phyloP scores from a whole-genome alignment of 1,139 yeast species.

The Yamadazyma aaseri region DNA sequence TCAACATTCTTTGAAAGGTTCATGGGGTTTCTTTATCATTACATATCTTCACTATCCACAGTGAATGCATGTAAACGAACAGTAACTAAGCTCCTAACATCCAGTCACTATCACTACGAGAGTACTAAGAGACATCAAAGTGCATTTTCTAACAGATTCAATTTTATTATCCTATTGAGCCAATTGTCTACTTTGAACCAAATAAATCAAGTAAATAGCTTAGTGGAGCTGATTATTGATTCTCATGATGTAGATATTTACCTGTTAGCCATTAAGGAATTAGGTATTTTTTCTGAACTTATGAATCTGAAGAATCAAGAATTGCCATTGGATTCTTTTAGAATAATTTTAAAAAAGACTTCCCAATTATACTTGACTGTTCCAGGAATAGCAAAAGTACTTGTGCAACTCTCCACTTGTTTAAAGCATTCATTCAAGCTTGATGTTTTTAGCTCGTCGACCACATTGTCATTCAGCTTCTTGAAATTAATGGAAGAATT shows the following conservation, averaged over 20 bases:
- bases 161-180: slow-evolving; percentile 32
- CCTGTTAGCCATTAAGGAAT: slow-evolving; percentile 24
- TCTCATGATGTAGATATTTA: slow-evolving; percentile 27
- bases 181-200: slow-evolving; percentile 38
- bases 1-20: slow-evolving; percentile 38
- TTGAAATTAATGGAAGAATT: slow-evolving; percentile 7
- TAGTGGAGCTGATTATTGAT: slow-evolving; percentile 23
- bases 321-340: slow-evolving; percentile 24
- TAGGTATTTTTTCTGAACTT: slow-evolving; percentile 23
- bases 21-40: slow-evolving; percentile 34
- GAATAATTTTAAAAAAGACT: slow-evolving; percentile 15
- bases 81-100: slow-evolving; percentile 37
- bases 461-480: slow-evolving; percentile 4
- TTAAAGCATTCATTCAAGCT: slow-evolving; percentile 9
- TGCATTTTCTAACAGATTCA: slow-evolving; percentile 39
- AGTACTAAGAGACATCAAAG: slow-evolving; percentile 24
- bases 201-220: slow-evolving; percentile 26
- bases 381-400: slow-evolving; percentile 20
- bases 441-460: slow-evolving; percentile 1
- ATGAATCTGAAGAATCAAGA: slow-evolving; percentile 13
- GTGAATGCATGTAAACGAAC: slow-evolving; percentile 25
- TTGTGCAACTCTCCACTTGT: slow-evolving; percentile 14
- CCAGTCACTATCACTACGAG: slow-evolving; percentile 35
- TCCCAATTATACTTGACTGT: slow-evolving; percentile 12
- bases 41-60: slow-evolving; percentile 30